Conservation (phyloP, 352 stramenopile species). For the Elongisporangium undulatum region DNA sequence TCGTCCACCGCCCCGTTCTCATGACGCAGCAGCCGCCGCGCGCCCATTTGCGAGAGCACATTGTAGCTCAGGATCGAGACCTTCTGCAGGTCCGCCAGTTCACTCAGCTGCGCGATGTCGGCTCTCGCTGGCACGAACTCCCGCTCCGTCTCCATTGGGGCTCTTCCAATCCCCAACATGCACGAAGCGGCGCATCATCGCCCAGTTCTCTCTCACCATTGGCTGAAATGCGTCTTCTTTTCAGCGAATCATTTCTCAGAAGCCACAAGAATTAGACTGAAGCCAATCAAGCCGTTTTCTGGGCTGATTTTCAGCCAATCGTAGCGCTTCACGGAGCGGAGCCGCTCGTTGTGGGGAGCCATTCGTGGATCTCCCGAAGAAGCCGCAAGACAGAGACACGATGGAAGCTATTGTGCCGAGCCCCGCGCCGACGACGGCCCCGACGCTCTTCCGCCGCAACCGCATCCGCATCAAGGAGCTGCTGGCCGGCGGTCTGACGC, state of each 20-base stretch:
- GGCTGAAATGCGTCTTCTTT: neutral
- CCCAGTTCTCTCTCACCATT: neutral
- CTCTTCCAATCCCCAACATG: neutral
- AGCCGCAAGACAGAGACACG: neutral
- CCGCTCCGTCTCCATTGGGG: conserved; percentile 6
- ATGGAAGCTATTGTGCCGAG: conserved; percentile 52
- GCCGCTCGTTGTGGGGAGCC: neutral
- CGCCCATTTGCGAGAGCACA: conserved; percentile 77
- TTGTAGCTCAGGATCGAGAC: conserved; percentile 79
- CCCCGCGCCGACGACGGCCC: conserved; percentile 32
- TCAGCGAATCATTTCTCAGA: neutral
- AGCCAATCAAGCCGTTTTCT: neutral
- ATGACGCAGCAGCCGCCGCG: conserved; percentile 34
- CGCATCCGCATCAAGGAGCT: conserved; percentile 85
- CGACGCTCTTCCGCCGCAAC: conserved; percentile 77
- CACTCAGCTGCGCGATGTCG: conserved; percentile 35
- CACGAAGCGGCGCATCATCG: neutral
- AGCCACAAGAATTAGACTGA: neutral
- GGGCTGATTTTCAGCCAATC: neutral
- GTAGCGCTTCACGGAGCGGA: neutral
- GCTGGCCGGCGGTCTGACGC: conserved; percentile 41
- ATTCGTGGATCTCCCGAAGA: neutral
- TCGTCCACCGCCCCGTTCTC: conserved; percentile 45
- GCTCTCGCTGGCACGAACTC: conserved; percentile 41
- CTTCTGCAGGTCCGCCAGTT: conserved; percentile 48